Base-by-base conservation (phyloP, 345 rosid genomes). In the Erodium maritimum region DNA sequence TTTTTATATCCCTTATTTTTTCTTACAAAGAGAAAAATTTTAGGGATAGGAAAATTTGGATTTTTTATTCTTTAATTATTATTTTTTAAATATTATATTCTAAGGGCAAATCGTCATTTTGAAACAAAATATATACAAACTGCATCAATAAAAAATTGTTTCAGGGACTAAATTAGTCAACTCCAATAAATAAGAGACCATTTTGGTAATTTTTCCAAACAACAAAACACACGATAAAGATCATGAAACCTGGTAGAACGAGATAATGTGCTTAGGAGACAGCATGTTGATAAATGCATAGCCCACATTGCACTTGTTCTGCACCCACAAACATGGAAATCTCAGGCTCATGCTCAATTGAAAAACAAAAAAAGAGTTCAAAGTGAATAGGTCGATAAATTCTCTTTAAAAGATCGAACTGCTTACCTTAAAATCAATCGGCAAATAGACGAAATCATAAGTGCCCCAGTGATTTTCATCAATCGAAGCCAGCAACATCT, bases 221-320 rank as follows among this genome's bases (percentile, higher is more conserved):
- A 29, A 29, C 34, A 3, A 29, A 3, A 8, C 34, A 29, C 34
- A 42, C 2, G 52, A 71, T 21, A 51, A 57, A 55, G 52, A 33
- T 42, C 45, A 61, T n/a, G 7, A 22, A 52, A 91, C 98, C 98
- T 91, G 75, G 23, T 80, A 85, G 78, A 93, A 86, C 64, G 99
- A 78, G 69, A 89, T 75, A 23, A 93, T 89, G 75, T 80, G 95
- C 16, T 83, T 72, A 21, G 99, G 91, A 66, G 94, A 89, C 57
- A 82, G 66, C 96, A 93, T 83, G 64, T 93, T 93, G 79, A 89
- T 79, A 64, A 93, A 91, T 19, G 99, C 99, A 34, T 93, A 83
- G 29, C 99, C 99, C 79, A 87, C 96, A 61, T 93, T 93, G 77
- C 99, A 93, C 60, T 93, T 93, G 77, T 93, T 93, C 96, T 93